Percentiles rank a stretch among this genome's conserved stretches.
phyloP scores from a whole-genome alignment of 2,329 filamentous ascomycete genomes.

The Stemphylium vesicarium region DNA sequence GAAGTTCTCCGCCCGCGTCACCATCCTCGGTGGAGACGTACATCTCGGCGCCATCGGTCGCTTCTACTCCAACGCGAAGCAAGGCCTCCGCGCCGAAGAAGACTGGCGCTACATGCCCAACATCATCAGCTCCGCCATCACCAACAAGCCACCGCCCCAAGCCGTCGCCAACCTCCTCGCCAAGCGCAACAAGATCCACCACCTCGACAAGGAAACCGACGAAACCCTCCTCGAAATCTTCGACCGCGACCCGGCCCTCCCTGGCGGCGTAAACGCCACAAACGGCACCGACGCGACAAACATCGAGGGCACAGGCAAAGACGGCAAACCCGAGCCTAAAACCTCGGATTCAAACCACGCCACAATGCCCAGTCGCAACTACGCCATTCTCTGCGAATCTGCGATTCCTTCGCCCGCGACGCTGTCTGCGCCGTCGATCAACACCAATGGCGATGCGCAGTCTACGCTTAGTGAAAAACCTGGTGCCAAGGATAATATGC shows the following conservation, averaged over 20 bases:
- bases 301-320: slow-evolving; percentile 30
- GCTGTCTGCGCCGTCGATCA: slow-evolving; percentile 15
- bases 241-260: slow-evolving; percentile 61
- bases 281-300: slow-evolving; percentile 27
- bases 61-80: slow-evolving; percentile 67
- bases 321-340: slow-evolving; percentile 54
- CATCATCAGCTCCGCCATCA: slow-evolving; percentile 69
- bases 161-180: slow-evolving; percentile 70
- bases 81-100: slow-evolving; percentile 60
- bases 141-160: slow-evolving; percentile 70
- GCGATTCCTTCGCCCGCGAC: slow-evolving; percentile 33
- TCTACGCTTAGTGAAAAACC: slow-evolving; percentile 34
- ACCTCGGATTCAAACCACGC: slow-evolving; percentile 77
- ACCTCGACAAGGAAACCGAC: slow-evolving; percentile 66
- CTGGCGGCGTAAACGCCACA: slow-evolving; percentile 32
- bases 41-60: slow-evolving; percentile 68
- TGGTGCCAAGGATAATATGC: slow-evolving; percentile 61
- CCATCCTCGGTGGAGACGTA: slow-evolving; percentile 69
- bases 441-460: slow-evolving; percentile 37
- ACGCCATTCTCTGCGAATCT: slow-evolving; percentile 66
- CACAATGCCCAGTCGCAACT: slow-evolving; percentile 78
- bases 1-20: slow-evolving; percentile 62
- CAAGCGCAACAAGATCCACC: slow-evolving; percentile 69
- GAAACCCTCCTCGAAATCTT: slow-evolving; percentile 69
- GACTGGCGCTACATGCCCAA: slow-evolving; percentile 71